Evolutionary conservation across 1,139 yeast genomes (phyloP).

Genomic region (Nakaseomyces glabratus): DNA sequence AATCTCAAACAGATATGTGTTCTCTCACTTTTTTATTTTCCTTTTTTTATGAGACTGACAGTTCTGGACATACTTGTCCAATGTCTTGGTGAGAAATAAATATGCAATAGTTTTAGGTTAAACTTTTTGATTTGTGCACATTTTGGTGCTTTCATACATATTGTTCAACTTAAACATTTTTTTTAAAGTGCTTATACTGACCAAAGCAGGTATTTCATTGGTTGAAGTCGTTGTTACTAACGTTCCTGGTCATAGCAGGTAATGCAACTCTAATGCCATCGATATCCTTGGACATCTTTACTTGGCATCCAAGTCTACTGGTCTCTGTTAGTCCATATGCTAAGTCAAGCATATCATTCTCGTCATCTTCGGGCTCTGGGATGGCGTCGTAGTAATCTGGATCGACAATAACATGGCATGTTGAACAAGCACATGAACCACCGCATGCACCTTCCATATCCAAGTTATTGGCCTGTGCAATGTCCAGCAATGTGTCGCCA

Average conservation of each 20-base stretch:
- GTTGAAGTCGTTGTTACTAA: slow-evolving; percentile 68
- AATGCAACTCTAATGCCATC: slow-evolving; percentile 94
- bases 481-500: slow-evolving; percentile 85
- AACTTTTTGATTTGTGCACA: too few relatives aligned
- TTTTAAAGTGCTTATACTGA: too few relatives aligned
- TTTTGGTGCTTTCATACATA: too few relatives aligned
- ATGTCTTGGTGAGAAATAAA: too few relatives aligned
- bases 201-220: too few relatives aligned
- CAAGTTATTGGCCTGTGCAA: slow-evolving; percentile 85
- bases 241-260: slow-evolving; percentile 94
- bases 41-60: too few relatives aligned
- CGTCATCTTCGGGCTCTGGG: slow-evolving; percentile 96
- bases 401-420: slow-evolving; percentile 93
- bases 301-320: slow-evolving; percentile 93
- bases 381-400: slow-evolving; percentile 85
- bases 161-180: too few relatives aligned
- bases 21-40: too few relatives aligned
- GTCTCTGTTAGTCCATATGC: slow-evolving; percentile 96
- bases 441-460: slow-evolving; percentile 99
- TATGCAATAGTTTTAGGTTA: too few relatives aligned
- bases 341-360: slow-evolving; percentile 94
- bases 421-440: slow-evolving; percentile 97
- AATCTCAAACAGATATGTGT: too few relatives aligned
- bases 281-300: slow-evolving; percentile 75
- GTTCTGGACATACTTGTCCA: too few relatives aligned